Evolutionary conservation across 2,329 filamentous ascomycete genomes (phyloP).

Genomic region (Colletotrichum lentis): DNA sequence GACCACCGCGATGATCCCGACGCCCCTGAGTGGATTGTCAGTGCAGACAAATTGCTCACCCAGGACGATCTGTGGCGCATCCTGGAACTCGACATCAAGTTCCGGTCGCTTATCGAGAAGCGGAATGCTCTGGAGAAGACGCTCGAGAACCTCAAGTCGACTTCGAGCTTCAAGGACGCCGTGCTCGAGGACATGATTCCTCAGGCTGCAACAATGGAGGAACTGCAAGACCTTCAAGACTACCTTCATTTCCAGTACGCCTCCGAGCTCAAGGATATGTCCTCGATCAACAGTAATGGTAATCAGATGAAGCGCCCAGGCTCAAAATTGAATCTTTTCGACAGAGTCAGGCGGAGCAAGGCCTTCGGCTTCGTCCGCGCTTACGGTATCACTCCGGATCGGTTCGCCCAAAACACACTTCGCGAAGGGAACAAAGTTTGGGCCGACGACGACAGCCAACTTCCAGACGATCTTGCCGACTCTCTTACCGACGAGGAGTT

Average conservation of each 20-base stretch:
- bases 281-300: constrained; percentile 67
- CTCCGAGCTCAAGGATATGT: constrained; percentile 81
- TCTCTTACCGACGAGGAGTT: constrained; percentile 77
- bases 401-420: constrained; percentile 85
- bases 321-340: constrained; percentile 81
- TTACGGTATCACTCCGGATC: constrained; percentile 89
- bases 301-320: constrained; percentile 81
- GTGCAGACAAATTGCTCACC: constrained; percentile 86
- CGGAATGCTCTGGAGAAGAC: constrained; percentile 83
- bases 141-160: constrained; percentile 74
- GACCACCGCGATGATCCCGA: constrained; percentile 71
- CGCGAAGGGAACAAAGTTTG: constrained; percentile 80
- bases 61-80: constrained; percentile 96
- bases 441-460: constrained; percentile 82
- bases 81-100: constrained; percentile 93
- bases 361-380: constrained; percentile 85
- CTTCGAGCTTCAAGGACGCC: constrained; percentile 70
- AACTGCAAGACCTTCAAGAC: constrained; percentile 95
- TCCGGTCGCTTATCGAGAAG: constrained; percentile 90
- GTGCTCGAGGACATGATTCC: constrained; percentile 85
- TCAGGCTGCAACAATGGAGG: constrained; percentile 85
- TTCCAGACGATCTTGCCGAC: constrained; percentile 88
- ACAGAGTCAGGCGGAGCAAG: constrained; percentile 81
- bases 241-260: constrained; percentile 96
- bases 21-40: constrained; percentile 75